Percentiles rank a stretch among this genome's conserved stretches.
These are phyloP conservation scores for Lentinula aciculospora DNA, from an alignment of 768 basidiomycete genomes.

Conservation along the genomic window DNA sequence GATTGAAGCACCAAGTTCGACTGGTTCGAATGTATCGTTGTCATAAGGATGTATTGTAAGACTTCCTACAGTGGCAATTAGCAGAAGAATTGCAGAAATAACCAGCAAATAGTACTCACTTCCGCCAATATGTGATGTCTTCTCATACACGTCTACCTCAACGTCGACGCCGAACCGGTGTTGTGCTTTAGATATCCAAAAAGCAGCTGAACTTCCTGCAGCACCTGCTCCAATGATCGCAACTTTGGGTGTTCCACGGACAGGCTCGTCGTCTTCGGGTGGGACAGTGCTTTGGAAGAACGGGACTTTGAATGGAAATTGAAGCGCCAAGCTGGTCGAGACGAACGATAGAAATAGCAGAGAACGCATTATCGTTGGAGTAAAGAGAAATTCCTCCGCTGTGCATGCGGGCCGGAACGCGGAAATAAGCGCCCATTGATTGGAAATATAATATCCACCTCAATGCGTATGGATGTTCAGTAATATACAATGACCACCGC, in stretches of 20 bases:
- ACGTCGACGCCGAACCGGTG: constrained; percentile 65
- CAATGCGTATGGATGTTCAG: neutral
- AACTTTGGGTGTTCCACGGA: constrained; percentile 43
- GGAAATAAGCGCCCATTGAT: neutral
- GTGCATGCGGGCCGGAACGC: neutral
- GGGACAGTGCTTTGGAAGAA: constrained; percentile 38
- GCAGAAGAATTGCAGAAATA: constrained; percentile 4
- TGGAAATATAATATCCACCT: neutral
- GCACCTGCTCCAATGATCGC: constrained; percentile 89
- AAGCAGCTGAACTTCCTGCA: constrained; percentile 77
- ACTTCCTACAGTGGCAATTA: constrained; percentile 48
- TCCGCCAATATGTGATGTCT: constrained; percentile 72
- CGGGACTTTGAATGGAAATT: constrained; percentile 51
- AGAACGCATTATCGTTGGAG: constrained; percentile 1
- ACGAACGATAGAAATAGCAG: neutral
- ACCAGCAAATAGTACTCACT: constrained; percentile 45
- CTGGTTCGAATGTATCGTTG: constrained; percentile 44
- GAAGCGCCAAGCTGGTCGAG: constrained; percentile 18
- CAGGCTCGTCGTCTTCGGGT: constrained; percentile 11
- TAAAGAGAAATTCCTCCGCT: neutral
- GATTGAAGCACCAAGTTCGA: constrained; percentile 87
- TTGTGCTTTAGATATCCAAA: constrained; percentile 77
- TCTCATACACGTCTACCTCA: constrained; percentile 83
- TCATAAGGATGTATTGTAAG: constrained; percentile 75
- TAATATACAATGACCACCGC: neutral